A percentile compares a stretch with the other conserved stretches of the same genome.
Evolutionary conservation across 1,284 basidiomycete genomes (phyloP).

Genomic region (Cryptococcus neoformans): DNA sequence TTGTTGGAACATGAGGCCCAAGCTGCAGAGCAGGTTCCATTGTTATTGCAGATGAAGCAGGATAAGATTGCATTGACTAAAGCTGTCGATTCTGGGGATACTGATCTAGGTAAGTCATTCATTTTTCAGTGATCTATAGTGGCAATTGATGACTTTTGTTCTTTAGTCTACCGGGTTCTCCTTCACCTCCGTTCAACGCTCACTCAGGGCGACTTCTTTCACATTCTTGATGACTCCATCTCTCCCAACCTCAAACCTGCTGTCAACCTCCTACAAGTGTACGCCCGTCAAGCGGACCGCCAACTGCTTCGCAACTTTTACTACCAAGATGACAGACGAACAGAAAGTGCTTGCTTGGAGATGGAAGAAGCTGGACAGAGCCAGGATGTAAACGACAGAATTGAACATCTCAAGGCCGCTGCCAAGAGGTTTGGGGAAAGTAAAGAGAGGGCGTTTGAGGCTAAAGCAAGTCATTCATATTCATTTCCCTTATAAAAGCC

Average conservation of each 20-base stretch:
- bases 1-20: constrained; percentile 87
- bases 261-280: constrained; percentile 74
- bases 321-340: constrained; percentile 93
- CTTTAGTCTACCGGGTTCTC: constrained; percentile 80
- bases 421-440: constrained; percentile 94
- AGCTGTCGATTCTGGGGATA: constrained; percentile 91
- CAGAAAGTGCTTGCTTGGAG: constrained; percentile 82
- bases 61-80: constrained; percentile 83
- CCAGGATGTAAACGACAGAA: constrained; percentile 64
- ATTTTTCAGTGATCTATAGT: not conserved
- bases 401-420: constrained; percentile 71
- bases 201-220: constrained; percentile 89
- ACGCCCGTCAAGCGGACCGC: constrained; percentile 82
- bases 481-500: not conserved
- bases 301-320: constrained; percentile 95
- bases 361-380: constrained; percentile 74
- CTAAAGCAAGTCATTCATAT: constrained; percentile 61
- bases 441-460: constrained; percentile 83
- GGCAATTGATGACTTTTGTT: not conserved
- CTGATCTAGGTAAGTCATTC: constrained; percentile 71
- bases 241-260: constrained; percentile 70
- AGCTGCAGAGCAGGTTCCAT: constrained; percentile 89
- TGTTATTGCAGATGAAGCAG: constrained; percentile 91
- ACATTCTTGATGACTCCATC: constrained; percentile 78
- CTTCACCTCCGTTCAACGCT: constrained; percentile 78